Evolutionary conservation across 2,329 filamentous ascomycete genomes (phyloP).

Genomic region (Macrophomina tecta): DNA sequence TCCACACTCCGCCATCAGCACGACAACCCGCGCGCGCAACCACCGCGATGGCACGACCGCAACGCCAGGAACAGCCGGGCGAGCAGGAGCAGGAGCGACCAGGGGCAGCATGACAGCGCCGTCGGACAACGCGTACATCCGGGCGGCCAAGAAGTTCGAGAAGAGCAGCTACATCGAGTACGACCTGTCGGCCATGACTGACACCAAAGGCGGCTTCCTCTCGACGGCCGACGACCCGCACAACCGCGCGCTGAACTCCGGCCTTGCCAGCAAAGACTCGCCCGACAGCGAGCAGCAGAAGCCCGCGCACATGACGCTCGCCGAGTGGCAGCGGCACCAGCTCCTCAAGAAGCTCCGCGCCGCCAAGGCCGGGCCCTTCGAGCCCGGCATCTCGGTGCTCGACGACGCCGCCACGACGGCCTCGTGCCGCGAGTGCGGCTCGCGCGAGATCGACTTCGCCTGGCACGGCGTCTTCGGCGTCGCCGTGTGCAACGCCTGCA

Average conservation of each 20-base stretch:
- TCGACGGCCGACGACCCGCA: conserved; percentile 89
- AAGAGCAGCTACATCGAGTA: conserved; percentile 86
- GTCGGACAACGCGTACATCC: conserved; percentile 52
- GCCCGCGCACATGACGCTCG: conserved; percentile 85
- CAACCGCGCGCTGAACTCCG: conserved; percentile 74
- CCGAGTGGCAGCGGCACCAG: conserved; percentile 89
- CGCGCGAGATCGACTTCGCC: conserved; percentile 89
- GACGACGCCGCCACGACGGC: conserved; percentile 42
- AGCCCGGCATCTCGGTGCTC: conserved; percentile 83
- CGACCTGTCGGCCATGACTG: conserved; percentile 96
- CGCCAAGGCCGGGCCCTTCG: conserved; percentile 80
- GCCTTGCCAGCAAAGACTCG: conserved; percentile 40
- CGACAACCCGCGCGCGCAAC: conserved; percentile 59
- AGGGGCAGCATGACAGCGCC: conserved; percentile 45
- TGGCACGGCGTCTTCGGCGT: conserved; percentile 86
- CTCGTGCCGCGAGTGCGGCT: conserved; percentile 78
- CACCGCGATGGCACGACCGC: conserved; percentile 71
- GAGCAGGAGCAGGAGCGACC: conserved; percentile 31
- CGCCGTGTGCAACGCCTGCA: conserved; percentile 80
- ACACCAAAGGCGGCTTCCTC: conserved; percentile 95
- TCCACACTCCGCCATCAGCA: conserved; percentile 67
- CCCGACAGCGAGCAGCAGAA: conserved; percentile 63
- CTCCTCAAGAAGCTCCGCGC: conserved; percentile 74
- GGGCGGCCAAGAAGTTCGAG: conserved; percentile 83
- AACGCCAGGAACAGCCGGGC: conserved; percentile 37